Conservation (phyloP, 2,329 filamentous ascomycete genomes). For the Verticillium alfalfae region DNA sequence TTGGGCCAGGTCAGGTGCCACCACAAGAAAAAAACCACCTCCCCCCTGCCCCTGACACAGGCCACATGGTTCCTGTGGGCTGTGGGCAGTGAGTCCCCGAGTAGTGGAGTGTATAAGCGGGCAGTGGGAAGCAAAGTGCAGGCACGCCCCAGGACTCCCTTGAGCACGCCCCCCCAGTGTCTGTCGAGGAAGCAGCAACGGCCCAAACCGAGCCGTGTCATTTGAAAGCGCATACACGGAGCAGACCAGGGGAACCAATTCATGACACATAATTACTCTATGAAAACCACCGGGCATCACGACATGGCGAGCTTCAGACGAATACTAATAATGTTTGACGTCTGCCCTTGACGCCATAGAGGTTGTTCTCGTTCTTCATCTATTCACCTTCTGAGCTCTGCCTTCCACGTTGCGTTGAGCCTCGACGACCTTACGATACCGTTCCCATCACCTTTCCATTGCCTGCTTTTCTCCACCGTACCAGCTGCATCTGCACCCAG, state of each 20-base stretch:
- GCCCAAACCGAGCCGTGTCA: not conserved
- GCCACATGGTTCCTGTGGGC: not conserved
- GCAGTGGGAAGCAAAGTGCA: not conserved
- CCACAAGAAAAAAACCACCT: too few relatives aligned
- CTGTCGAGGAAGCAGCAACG: not conserved
- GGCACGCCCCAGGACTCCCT: not conserved
- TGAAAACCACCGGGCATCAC: constrained; percentile 21
- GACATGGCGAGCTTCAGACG: constrained; percentile 11
- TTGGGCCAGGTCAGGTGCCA: not conserved
- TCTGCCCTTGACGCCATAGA: constrained; percentile 2
- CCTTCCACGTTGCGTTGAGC: not conserved
- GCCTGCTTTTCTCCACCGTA: not conserved
- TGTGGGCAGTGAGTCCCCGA: too few relatives aligned
- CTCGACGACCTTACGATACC: not conserved
- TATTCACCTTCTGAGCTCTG: not conserved
- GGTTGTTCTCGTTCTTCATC: not conserved
- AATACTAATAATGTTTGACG: constrained; percentile 7
- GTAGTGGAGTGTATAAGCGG: not conserved
- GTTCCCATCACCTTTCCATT: not conserved
- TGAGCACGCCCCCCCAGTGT: not conserved
- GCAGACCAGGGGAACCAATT: constrained; percentile 10
- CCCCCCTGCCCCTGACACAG: not conserved
- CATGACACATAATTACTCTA: constrained; percentile 31
- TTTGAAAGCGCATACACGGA: not conserved
- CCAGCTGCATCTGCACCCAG: constrained; percentile 1